Conservation (phyloP, 495 filamentous ascomycete species). For the Tuber calosporum region DNA sequence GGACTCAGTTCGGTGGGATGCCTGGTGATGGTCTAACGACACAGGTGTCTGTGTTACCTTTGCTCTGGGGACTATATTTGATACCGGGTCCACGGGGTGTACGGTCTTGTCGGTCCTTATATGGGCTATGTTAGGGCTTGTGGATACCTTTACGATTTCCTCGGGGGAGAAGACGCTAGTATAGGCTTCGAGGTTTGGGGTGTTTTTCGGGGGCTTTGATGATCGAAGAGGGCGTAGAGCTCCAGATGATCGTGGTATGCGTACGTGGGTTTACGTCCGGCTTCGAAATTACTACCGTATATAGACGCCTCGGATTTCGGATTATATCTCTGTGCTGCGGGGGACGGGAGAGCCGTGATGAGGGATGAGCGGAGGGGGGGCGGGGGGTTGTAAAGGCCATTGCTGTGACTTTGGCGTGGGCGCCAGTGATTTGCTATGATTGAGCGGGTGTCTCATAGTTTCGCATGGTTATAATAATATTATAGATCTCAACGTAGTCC, state of each 20-base stretch:
- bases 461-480: background rate
- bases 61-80: background rate
- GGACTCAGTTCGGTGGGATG: background rate
- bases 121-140: background rate
- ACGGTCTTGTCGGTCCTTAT: background rate
- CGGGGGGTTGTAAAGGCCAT: background rate
- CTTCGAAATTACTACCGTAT: background rate
- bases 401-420: background rate
- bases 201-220: background rate
- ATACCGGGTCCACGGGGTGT: background rate
- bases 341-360: too few species aligned
- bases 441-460: background rate
- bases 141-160: background rate
- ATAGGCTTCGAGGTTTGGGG: background rate
- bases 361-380: background rate
- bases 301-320: background rate
- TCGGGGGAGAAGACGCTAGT: background rate
- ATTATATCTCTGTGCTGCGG: background rate
- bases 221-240: background rate
- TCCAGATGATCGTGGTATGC: background rate
- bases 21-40: background rate
- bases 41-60: background rate
- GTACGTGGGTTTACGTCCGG: background rate
- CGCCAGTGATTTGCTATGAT: background rate
- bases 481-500: background rate